A percentile compares a stretch with the other conserved stretches of the same genome.
phyloP scores from a whole-genome alignment of 1,139 yeast species.

The Nakaseomyces glabratus region DNA sequence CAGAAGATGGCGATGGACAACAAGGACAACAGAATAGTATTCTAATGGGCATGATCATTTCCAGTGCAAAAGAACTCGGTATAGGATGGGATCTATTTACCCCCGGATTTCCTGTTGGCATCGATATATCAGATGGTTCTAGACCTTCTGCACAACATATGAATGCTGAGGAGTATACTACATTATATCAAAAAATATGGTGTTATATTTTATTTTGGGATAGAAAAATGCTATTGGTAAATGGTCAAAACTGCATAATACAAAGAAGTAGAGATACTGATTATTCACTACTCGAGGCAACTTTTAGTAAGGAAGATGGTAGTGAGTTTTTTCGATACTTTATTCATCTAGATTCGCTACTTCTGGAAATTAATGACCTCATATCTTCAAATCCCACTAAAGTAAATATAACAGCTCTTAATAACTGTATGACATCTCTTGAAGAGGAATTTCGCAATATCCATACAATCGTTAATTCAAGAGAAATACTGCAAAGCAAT shows the following conservation, averaged over 20 bases:
- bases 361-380: not conserved
- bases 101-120: slow-evolving; percentile 13
- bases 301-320: slow-evolving; percentile 15
- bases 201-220: slow-evolving; percentile 27
- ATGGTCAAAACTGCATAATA: slow-evolving; percentile 27
- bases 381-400: slow-evolving; percentile 12
- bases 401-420: slow-evolving; percentile 16
- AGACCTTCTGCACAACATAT: slow-evolving; percentile 15
- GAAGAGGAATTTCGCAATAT: slow-evolving; percentile 11
- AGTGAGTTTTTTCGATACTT: slow-evolving; percentile 3
- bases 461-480: slow-evolving; percentile 7
- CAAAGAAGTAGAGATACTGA: slow-evolving; percentile 17
- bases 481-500: slow-evolving; percentile 6
- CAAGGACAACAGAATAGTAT: slow-evolving; percentile 25
- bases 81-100: slow-evolving; percentile 22
- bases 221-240: slow-evolving; percentile 24
- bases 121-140: slow-evolving; percentile 16
- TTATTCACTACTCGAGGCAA: slow-evolving; percentile 8
- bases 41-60: slow-evolving; percentile 24
- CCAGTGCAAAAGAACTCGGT: slow-evolving; percentile 27
- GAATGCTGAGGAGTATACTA: slow-evolving; percentile 15
- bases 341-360: slow-evolving; percentile 2
- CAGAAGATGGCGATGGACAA: slow-evolving; percentile 30
- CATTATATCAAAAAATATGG: slow-evolving; percentile 23
- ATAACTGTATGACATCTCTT: slow-evolving; percentile 11